These are phyloP conservation scores for Tremellales sp. DNA, from an alignment of 1,284 basidiomycete genomes.

Conservation along the genomic window DNA sequence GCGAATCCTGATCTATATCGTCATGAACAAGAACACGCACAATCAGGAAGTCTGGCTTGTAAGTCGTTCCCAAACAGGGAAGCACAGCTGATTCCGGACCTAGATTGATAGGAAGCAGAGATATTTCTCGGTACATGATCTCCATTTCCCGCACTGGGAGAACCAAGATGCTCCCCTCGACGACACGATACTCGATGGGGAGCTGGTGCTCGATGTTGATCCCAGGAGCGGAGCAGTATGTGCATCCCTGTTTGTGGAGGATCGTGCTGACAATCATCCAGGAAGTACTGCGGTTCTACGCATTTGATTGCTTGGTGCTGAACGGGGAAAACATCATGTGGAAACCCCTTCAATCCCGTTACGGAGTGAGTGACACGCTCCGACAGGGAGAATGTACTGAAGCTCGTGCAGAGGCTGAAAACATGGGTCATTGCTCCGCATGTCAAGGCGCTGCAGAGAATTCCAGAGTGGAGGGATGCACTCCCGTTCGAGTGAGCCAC, in stretches of 20 bases:
- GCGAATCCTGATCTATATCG: conserved; percentile 80
- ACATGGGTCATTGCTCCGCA: conserved; percentile 81
- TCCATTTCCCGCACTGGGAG: conserved; percentile 86
- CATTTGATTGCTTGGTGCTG: conserved; percentile 90
- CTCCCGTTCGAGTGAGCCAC: conserved; percentile 78
- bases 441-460: conserved; percentile 61
- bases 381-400: conserved; percentile 4
- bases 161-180: conserved; percentile 61
- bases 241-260: conserved; percentile 10
- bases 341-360: conserved; percentile 76
- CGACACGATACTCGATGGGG: conserved; percentile 87
- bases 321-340: conserved; percentile 83
- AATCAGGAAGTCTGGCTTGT: conserved; percentile 78
- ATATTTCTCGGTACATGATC: conserved; percentile 68
- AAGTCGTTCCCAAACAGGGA: conserved; percentile 12
- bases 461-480: conserved; percentile 58
- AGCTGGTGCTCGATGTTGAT: conserved; percentile 88
- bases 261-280: conserved; percentile 42
- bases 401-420: conserved; percentile 62
- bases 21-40: conserved; percentile 54
- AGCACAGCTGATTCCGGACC: neutral
- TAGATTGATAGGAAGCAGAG: conserved; percentile 94
- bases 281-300: conserved; percentile 76
- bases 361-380: conserved; percentile 63
- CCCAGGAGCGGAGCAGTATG: conserved; percentile 63